A percentile compares a stretch with the other conserved stretches of the same genome.
These are phyloP conservation scores for Hanseniaspora thailandica DNA, from an alignment of 805 yeast species.

Conservation along the genomic window DNA sequence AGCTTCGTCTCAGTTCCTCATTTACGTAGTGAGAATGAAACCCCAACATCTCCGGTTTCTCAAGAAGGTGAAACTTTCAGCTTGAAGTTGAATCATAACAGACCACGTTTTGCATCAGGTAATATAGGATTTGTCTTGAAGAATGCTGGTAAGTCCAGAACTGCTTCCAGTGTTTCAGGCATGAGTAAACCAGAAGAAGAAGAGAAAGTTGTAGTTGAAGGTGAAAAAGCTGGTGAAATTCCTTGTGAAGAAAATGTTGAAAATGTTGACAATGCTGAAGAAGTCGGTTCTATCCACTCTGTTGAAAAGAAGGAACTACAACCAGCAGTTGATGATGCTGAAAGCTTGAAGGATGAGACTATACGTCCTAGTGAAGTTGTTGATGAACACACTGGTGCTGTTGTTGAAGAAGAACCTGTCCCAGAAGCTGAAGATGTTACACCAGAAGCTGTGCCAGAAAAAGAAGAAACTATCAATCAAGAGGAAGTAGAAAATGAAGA, in stretches of 20 bases:
- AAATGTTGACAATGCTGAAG: neutral
- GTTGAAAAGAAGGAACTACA: neutral
- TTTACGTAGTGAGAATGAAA: neutral
- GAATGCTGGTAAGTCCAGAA: conserved; percentile 10
- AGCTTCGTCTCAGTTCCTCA: neutral
- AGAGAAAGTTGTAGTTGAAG: neutral
- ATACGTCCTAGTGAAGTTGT: neutral
- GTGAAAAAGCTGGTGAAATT: neutral
- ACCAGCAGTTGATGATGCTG: neutral
- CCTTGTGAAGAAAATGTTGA: neutral
- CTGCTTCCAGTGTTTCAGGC: neutral
- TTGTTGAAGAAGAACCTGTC: neutral
- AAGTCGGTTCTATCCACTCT: neutral
- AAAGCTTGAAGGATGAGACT: neutral
- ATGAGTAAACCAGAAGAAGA: neutral
- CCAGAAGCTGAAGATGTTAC: neutral
- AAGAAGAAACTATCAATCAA: conserved; percentile 16
- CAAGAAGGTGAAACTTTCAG: conserved; percentile 14
- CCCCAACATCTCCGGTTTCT: neutral
- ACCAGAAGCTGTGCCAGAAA: conserved; percentile 21
- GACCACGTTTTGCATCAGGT: conserved; percentile 15
- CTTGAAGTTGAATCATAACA: neutral
- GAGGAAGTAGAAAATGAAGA: conserved; percentile 17
- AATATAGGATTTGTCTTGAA: conserved; percentile 12
- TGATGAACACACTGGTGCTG: neutral